Conservation (phyloP, 495 filamentous ascomycete species). For the Cercophora samala region DNA sequence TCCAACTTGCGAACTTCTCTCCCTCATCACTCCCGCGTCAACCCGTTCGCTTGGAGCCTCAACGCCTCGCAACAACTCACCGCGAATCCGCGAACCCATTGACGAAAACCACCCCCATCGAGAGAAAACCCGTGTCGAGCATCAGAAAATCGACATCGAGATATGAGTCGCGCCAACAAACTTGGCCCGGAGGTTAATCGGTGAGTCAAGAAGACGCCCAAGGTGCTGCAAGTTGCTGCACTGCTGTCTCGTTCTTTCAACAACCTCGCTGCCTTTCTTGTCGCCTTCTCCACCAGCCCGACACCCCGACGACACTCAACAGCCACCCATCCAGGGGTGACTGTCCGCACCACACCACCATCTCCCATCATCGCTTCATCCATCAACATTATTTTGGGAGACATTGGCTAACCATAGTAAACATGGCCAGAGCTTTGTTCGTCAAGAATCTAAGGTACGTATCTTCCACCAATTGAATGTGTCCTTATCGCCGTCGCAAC, state of each 20-base stretch:
- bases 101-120: slow-evolving; percentile 18
- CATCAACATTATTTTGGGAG: slow-evolving; percentile 7
- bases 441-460: slow-evolving; percentile 93
- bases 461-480: not conserved
- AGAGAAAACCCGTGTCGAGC: slow-evolving; percentile 28
- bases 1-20: slow-evolving; percentile 33
- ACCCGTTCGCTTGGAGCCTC: slow-evolving; percentile 32
- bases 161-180: slow-evolving; percentile 80
- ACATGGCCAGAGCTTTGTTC: slow-evolving; percentile 76
- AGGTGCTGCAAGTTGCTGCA: slow-evolving; percentile 1
- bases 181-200: slow-evolving; percentile 95
- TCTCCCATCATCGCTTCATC: slow-evolving; percentile 13
- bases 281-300: slow-evolving; percentile 1
- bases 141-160: slow-evolving; percentile 44
- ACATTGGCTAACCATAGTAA: slow-evolving; percentile 35
- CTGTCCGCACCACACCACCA: not conserved
- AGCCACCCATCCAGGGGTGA: slow-evolving; percentile 3
- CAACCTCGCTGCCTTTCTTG: slow-evolving; percentile 6
- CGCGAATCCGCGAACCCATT: slow-evolving; percentile 15
- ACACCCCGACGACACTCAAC: not conserved
- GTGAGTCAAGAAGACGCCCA: slow-evolving; percentile 48
- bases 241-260: slow-evolving; percentile 9
- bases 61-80: slow-evolving; percentile 21
- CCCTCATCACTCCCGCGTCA: slow-evolving; percentile 35
- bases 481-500: slow-evolving; percentile 9